Conservation (phyloP, 129 eudicot species). For the Lactuca sativa region DNA sequence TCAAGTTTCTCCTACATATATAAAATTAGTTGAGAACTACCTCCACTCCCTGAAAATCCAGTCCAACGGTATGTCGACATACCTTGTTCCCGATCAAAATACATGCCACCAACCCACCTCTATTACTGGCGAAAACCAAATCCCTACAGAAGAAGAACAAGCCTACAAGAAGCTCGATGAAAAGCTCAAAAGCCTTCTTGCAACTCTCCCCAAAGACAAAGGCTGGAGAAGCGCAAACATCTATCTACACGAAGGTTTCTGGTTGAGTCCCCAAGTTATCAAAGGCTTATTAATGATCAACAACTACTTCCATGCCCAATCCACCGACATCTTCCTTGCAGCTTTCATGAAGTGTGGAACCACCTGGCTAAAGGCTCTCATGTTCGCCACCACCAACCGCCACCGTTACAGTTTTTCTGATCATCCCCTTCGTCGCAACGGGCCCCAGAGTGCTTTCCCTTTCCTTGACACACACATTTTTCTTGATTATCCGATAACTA, state of each 20-base stretch:
- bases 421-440: constrained; percentile 1
- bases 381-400: constrained; percentile 22
- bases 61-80: too few relatives aligned
- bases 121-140: too few relatives aligned
- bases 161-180: not conserved
- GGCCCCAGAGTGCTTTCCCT: constrained; percentile 16
- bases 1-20: too few relatives aligned
- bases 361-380: constrained; percentile 23
- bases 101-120: too few relatives aligned
- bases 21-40: too few relatives aligned
- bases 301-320: constrained; percentile 1
- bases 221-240: constrained; percentile 21
- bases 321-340: constrained; percentile 15
- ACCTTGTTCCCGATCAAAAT: too few relatives aligned
- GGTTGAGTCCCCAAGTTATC: not conserved
- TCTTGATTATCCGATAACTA: not conserved
- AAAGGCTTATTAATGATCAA: constrained; percentile 7
- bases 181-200: not conserved
- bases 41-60: too few relatives aligned
- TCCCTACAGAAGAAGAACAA: not conserved
- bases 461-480: not conserved
- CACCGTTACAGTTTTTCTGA: constrained; percentile 7
- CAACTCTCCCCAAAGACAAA: constrained; percentile 26
- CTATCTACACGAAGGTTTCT: constrained; percentile 18
- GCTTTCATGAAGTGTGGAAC: constrained; percentile 21